Evolutionary conservation across 768 basidiomycete genomes (phyloP), one percentile per base, ranked within the genome.

Genomic region (Lactifluus piperatus): DNA sequence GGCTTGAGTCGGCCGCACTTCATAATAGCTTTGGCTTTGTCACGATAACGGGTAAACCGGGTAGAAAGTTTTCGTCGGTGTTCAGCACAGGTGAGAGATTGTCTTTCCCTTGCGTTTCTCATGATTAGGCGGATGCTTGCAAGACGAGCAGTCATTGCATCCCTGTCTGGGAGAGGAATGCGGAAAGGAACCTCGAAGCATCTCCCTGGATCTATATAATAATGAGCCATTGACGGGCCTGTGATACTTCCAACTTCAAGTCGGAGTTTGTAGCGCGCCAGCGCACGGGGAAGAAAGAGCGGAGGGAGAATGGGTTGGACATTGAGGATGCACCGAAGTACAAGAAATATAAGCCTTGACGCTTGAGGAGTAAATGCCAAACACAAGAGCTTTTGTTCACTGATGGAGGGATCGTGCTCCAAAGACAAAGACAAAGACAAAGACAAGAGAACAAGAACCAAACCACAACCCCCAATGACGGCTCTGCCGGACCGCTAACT

Each of bases 261-360:
- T 55, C 54, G 50, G 59, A 60, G 54, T 56, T 56, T 29, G 54
- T 39, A 8, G 59, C 59, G 56, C 59, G 59, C 54, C 59, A 34
- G 59, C 54, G 59, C 27, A 49, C 18, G 29, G 54, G 48, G n/a
- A 29, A 32, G 46, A 46, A 48, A 13, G 43, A 49, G 46, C 51
- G 54, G 59, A 60, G 36, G 54, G 58, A 41, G 22, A 44, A 46
- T 20, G 20, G 13, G 34, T 43, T 56, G 10, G 29, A 16, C 44
- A 56, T 56, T 51, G 22, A 41, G 27, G 26, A n/a, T 10, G 18
- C 37, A 22, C 30, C 37, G 20, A 50, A 37, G 29, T 11, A 50
- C 39, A 11, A 10, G 24, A 5, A 14, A 58, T 58, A 46, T 58
- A 58, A 58, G 16, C 18, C 39, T n/a, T n/a, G n/a, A n/a, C n/a